phyloP scores from a whole-genome alignment of 345 rosid species.

The Boechera retrofracta region DNA sequence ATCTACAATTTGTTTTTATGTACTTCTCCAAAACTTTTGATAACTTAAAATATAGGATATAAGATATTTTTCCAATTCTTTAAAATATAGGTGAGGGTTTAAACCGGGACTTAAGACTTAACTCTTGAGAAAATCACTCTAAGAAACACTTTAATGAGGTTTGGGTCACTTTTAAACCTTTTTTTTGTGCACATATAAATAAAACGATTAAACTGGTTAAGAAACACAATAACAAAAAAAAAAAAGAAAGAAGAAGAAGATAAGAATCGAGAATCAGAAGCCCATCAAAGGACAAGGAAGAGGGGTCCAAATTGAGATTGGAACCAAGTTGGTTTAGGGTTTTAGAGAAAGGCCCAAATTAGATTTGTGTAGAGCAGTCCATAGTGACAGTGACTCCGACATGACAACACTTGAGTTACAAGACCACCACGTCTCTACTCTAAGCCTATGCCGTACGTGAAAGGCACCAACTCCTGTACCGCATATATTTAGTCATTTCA shows the following conservation, averaged over 20 bases:
- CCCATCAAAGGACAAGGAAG: constrained; percentile 33
- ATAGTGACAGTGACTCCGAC: constrained; percentile 36
- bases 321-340: constrained; percentile 18
- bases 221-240: neutral
- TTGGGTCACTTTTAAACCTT: neutral
- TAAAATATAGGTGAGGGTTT: neutral
- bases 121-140: neutral
- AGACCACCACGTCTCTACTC: constrained; percentile 30
- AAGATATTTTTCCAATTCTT: neutral
- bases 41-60: neutral
- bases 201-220: constrained; percentile 7
- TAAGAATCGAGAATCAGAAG: constrained; percentile 12
- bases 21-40: constrained; percentile 3
- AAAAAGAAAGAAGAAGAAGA: neutral
- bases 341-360: constrained; percentile 39
- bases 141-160: constrained; percentile 1
- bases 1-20: constrained; percentile 14
- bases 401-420: constrained; percentile 34
- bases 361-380: constrained; percentile 38
- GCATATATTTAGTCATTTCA: neutral
- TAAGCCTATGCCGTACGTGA: constrained; percentile 44
- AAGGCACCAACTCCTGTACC: constrained; percentile 29
- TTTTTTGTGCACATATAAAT: neutral
- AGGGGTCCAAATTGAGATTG: constrained; percentile 18
- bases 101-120: neutral